A percentile compares a stretch with the other conserved stretches of the same genome.
These are phyloP conservation scores for Russula abietina DNA, from an alignment of 768 basidiomycete species.

Conservation along the genomic window DNA sequence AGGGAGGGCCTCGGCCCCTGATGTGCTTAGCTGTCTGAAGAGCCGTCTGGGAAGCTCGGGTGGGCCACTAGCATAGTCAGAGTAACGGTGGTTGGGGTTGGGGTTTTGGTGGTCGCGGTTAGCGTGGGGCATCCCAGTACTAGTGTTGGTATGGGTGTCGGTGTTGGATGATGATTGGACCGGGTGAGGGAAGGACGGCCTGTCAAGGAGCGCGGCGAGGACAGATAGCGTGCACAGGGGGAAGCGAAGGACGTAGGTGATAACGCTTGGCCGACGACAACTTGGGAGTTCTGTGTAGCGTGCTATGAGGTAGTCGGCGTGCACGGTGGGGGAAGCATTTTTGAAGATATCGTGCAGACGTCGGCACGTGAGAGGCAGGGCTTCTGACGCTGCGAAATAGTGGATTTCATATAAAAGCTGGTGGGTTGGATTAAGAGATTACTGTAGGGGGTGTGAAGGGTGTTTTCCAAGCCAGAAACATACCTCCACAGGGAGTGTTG, in stretches of 20 bases:
- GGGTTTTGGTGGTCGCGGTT: background rate
- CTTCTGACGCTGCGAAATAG: conserved; percentile 56
- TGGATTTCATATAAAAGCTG: conserved; percentile 81
- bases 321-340: conserved; percentile 49
- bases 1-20: conserved; percentile 53
- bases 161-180: background rate
- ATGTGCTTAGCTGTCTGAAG: conserved; percentile 43
- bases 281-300: conserved; percentile 25
- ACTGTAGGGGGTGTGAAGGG: background rate
- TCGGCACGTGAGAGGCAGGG: conserved; percentile 54
- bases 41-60: conserved; percentile 59
- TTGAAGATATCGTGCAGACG: conserved; percentile 50
- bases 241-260: conserved; percentile 52
- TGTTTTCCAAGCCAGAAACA: background rate
- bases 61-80: background rate
- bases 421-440: background rate
- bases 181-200: conserved; percentile 12
- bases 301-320: conserved; percentile 59
- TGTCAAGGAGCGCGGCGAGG: conserved; percentile 43
- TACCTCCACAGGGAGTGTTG: conserved; percentile 16
- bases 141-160: background rate
- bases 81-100: background rate
- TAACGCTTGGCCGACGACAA: conserved; percentile 13
- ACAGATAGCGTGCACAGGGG: conserved; percentile 39
- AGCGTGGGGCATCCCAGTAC: background rate